Evolutionary conservation across 139 green algal species (phyloP), one percentile per base, ranked within the genome.

Genomic region (Deuterostichococcus epilithicus): DNA sequence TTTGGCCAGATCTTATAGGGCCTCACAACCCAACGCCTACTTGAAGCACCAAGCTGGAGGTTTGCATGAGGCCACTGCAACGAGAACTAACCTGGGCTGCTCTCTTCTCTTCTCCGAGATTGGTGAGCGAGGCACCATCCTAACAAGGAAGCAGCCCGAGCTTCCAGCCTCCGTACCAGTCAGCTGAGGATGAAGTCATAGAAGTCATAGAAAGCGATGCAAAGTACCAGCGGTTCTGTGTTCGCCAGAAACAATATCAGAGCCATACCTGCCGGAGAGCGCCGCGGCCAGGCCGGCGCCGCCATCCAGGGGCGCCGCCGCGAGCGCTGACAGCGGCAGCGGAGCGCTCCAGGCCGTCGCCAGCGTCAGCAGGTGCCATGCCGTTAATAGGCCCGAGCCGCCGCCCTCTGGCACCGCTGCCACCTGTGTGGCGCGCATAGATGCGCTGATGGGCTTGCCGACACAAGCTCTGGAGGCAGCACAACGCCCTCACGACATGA

Each of bases 331-430:
- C 3, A 70, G 74, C 1, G 59, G 38, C 70, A 85, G 6, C 30
- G 69, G 70, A 30, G 78, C 58, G 30, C 69, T 77, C 88, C 88
- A 92, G 20, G 80, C 79, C 32, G 91, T 47, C 18, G 75, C 73
- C n/a, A 68, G 59, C 2, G 80, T 90, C 33, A 91, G 76, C 34
- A 93, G 23, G 30, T 74, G 58, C 75, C 70, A 72, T 35, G 75
- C 67, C 6, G 73, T 42, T 37, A 83, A 42, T 6, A 22, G 59
- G 18, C 25, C 5, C 30, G 39, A 15, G 18, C 30, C 2, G 28
- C 52, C 28, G 52, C 52, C 52, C 18, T 63, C 52, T 25, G 52
- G 52, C 3, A 63, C 28, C 52, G 52, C 52, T 5, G 52, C 52
- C 8, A 63, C 18, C 52, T 63, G 52, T 20, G 28, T 25, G n/a